Evolutionary conservation across 352 stramenopile genomes (phyloP), one percentile per base, ranked within the genome.

Genomic region (Peronospora belbahrii): DNA sequence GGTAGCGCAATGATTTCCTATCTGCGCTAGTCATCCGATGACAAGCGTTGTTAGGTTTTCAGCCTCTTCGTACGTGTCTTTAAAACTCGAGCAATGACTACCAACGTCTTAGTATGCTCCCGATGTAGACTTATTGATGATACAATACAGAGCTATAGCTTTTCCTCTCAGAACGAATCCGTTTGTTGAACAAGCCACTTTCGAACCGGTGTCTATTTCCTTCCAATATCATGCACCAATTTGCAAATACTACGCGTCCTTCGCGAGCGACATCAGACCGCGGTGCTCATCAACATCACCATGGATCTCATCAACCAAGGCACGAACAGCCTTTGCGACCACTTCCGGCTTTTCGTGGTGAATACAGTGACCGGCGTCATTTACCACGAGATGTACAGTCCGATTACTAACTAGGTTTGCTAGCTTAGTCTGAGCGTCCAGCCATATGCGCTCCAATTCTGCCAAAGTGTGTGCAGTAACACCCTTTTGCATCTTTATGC

Each of bases 301-400:
- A 27, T 66, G 42, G 8, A 66, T 66, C 35, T 70, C 58, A 14
- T 73, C 63, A 22, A 87, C 59, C 14, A 90, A 59, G n/a, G 70
- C 70, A 14, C 65, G 75, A 48, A 90, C 64, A 23, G 68, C 71
- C 4, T 65, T 65, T 32, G 56, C 59, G 39, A 88, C 48, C 8
- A 70, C 72, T 31, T 88, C 70, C 0, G 78, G 75, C 10, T 85
- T 66, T 24, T 90, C 78, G 25, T 90, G 78, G 30, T 80, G 73
- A 39, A 90, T 88, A 43, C 62, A 77, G 42, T 85, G 71, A n/a
- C 78, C 74, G 22, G 65, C 64, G 13, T 85, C 73, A 0, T 56
- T 54, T 11, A 85, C 56, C 10, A 79, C 48, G 13, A 80, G 52
- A 53, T 87, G 71, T 17, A 74, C 63, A 35, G 52, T 70, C 4